phyloP scores from a whole-genome alignment of 768 basidiomycete species.

The Rhodosporidiobolus odoratus region DNA sequence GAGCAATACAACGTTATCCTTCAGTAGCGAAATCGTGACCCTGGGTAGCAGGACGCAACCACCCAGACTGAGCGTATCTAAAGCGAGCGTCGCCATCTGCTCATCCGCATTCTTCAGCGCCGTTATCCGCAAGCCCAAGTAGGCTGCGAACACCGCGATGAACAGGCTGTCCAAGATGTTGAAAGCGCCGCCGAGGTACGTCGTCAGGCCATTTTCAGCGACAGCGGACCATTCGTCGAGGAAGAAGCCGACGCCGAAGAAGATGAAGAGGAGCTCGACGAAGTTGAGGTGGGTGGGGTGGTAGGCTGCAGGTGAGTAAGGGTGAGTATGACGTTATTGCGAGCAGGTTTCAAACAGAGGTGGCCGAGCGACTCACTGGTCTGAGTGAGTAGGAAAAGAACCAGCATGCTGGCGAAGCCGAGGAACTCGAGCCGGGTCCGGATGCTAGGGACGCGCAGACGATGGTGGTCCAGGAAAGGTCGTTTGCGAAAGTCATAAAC shows the following conservation, averaged over 20 bases:
- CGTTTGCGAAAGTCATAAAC: slow-evolving; percentile 55
- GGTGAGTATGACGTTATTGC: too few relatives aligned
- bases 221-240: slow-evolving; percentile 38
- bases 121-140: slow-evolving; percentile 60
- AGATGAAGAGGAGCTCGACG: slow-evolving; percentile 36
- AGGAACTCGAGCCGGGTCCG: slow-evolving; percentile 35
- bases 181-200: slow-evolving; percentile 22
- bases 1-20: slow-evolving; percentile 37
- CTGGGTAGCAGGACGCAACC: slow-evolving; percentile 81
- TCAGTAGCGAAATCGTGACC: slow-evolving; percentile 42
- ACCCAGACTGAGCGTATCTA: slow-evolving; percentile 64
- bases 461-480: slow-evolving; percentile 45
- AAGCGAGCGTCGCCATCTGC: slow-evolving; percentile 56
- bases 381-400: slow-evolving; percentile 35
- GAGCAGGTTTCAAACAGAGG: not conserved
- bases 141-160: slow-evolving; percentile 58
- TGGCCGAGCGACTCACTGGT: slow-evolving; percentile 1
- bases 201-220: slow-evolving; percentile 28
- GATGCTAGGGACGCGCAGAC: slow-evolving; percentile 39
- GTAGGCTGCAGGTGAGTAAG: slow-evolving; percentile 7
- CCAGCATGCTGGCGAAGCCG: slow-evolving; percentile 36
- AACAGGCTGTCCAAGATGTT: slow-evolving; percentile 41
- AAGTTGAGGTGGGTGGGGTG: slow-evolving; percentile 8
- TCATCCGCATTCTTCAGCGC: slow-evolving; percentile 58
- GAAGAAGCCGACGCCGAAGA: slow-evolving; percentile 37